Conservation (phyloP, 2,329 filamentous ascomycete genomes). For the Calonectria pseudoturangicola region DNA sequence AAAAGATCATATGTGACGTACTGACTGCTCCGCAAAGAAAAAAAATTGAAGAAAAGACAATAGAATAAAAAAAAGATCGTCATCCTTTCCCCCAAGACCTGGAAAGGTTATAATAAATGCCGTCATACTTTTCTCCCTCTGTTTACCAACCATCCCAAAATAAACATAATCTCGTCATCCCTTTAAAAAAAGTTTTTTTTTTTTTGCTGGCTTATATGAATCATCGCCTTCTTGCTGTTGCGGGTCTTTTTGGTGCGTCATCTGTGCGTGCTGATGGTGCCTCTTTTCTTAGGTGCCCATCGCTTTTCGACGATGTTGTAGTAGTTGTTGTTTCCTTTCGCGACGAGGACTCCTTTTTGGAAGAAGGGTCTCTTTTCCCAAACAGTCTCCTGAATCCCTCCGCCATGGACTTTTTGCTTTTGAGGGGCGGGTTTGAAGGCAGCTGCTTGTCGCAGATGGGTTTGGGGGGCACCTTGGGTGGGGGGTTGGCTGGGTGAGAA, state of each 20-base stretch:
- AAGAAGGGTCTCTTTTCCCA: slow-evolving; percentile 54
- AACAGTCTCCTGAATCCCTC: slow-evolving; percentile 64
- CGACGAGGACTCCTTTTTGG: slow-evolving; percentile 17
- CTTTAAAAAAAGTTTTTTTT: background rate
- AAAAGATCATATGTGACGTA: slow-evolving; percentile 8
- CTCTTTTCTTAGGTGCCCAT: background rate
- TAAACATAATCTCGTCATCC: slow-evolving; percentile 18
- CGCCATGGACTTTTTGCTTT: slow-evolving; percentile 59
- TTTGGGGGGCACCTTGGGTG: slow-evolving; percentile 23
- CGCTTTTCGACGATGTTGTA: background rate
- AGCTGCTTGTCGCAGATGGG: slow-evolving; percentile 12
- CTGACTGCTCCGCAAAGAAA: slow-evolving; percentile 10
- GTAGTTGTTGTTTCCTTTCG: background rate
- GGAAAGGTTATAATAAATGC: slow-evolving; percentile 6
- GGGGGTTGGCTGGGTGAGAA: slow-evolving; percentile 34
- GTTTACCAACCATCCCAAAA: slow-evolving; percentile 3
- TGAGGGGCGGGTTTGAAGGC: slow-evolving; percentile 41
- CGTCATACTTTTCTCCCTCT: slow-evolving; percentile 12
- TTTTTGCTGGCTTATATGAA: background rate
- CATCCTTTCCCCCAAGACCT: background rate
- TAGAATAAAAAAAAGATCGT: slow-evolving; percentile 3
- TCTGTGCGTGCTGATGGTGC: background rate
- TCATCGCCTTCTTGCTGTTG: slow-evolving; percentile 11
- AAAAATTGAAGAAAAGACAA: background rate
- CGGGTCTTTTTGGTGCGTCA: slow-evolving; percentile 3